Evolutionary conservation across 495 filamentous ascomycete species (phyloP).

Genomic region (Aspergillus wentii): DNA sequence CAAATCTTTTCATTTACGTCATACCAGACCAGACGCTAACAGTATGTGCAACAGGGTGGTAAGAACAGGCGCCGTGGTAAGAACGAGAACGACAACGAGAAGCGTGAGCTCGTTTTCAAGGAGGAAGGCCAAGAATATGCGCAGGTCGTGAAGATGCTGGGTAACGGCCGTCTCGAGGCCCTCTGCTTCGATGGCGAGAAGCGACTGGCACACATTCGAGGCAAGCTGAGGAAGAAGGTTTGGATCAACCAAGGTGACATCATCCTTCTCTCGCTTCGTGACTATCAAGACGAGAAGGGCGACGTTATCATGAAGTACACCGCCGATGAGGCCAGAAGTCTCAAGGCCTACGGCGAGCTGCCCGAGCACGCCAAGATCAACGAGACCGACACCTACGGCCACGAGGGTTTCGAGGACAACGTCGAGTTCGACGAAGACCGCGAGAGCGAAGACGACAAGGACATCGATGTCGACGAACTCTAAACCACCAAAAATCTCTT

Average conservation of each 20-base stretch:
- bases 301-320: constrained; percentile 99
- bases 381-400: constrained; percentile 90
- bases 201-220: constrained; percentile 52
- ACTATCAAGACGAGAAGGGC: constrained; percentile 98
- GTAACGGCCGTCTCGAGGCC: constrained; percentile 94
- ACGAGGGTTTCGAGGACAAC: constrained; percentile 55
- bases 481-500: constrained; percentile 28
- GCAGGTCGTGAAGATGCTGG: constrained; percentile 97
- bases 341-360: constrained; percentile 95
- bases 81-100: constrained; percentile 99
- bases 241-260: constrained; percentile 99
- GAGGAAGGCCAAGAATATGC: constrained; percentile 99
- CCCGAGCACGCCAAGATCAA: constrained; percentile 99
- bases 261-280: constrained; percentile 91
- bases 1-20: too few relatives aligned
- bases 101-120: constrained; percentile 98
- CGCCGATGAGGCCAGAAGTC: constrained; percentile 88
- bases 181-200: constrained; percentile 92
- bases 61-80: constrained; percentile 98
- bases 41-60: constrained; percentile 65
- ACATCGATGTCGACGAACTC: constrained; percentile 57
- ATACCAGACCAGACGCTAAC: constrained; percentile 17
- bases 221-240: constrained; percentile 97
- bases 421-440: constrained; percentile 59
- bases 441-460: constrained; percentile 53